Percentiles rank a stretch among this genome's conserved stretches.
Evolutionary conservation across 1,284 basidiomycete genomes (phyloP).

Genomic region (Rhodotorula sp.): DNA sequence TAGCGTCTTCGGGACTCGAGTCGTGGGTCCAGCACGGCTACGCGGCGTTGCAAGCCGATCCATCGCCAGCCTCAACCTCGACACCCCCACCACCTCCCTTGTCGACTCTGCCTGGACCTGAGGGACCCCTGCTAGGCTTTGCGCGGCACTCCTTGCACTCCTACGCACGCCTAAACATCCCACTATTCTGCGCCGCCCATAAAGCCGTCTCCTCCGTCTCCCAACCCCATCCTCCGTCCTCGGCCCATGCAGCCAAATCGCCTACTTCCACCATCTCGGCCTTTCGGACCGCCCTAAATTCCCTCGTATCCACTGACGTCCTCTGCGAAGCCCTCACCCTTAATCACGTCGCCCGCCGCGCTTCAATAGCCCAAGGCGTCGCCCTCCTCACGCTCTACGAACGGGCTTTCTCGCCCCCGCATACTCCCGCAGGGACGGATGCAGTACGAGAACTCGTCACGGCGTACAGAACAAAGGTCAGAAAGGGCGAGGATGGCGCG

Average conservation of each 20-base stretch:
- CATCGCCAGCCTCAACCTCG: slow-evolving; percentile 5
- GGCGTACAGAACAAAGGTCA: slow-evolving; percentile 63
- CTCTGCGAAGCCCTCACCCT: slow-evolving; percentile 81
- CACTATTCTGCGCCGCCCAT: slow-evolving; percentile 73
- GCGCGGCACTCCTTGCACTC: slow-evolving; percentile 66
- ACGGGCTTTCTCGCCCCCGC: slow-evolving; percentile 63
- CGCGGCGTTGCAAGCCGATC: slow-evolving; percentile 44
- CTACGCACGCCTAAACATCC: slow-evolving; percentile 70
- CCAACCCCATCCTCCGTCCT: not conserved
- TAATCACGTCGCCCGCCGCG: slow-evolving; percentile 82
- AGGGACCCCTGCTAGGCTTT: slow-evolving; percentile 58
- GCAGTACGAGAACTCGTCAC: slow-evolving; percentile 56
- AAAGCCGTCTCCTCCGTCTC: slow-evolving; percentile 6
- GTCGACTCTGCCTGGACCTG: not conserved
- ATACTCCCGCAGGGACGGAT: slow-evolving; percentile 23
- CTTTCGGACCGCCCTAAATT: slow-evolving; percentile 46
- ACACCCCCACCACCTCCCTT: not conserved
- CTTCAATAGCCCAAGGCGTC: slow-evolving; percentile 86
- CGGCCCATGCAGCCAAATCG: not conserved
- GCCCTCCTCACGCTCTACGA: slow-evolving; percentile 86
- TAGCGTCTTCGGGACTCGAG: slow-evolving; percentile 88
- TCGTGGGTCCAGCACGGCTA: slow-evolving; percentile 86
- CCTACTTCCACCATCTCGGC: not conserved
- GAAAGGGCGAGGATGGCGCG: slow-evolving; percentile 50
- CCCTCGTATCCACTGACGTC: slow-evolving; percentile 63